phyloP scores from a whole-genome alignment of 306 rosid species.

The Corylus americana region DNA sequence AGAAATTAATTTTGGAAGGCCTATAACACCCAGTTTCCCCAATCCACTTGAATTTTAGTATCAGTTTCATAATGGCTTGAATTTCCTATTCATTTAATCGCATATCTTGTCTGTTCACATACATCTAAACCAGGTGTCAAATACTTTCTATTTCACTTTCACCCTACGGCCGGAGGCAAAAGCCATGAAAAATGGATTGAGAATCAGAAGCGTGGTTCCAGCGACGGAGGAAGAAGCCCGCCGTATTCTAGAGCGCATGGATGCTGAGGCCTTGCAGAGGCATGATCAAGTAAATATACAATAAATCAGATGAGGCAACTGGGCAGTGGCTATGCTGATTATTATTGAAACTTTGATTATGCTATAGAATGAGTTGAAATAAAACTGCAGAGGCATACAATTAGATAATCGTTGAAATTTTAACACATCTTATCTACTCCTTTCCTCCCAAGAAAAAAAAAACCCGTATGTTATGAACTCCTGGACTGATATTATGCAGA shows the following conservation, averaged over 20 bases:
- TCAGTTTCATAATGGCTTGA: not conserved
- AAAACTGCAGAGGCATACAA: too few species aligned
- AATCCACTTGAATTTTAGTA: not conserved
- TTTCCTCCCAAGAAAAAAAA: not conserved
- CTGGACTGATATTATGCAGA: not conserved
- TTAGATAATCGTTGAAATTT: too few species aligned
- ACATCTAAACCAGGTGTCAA: constrained; percentile 57
- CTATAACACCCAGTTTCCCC: not conserved
- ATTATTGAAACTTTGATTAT: not conserved
- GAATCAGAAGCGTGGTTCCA: constrained; percentile 74
- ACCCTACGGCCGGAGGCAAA: constrained; percentile 81
- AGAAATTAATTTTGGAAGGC: not conserved
- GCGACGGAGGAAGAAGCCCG: constrained; percentile 97
- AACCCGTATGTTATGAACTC: not conserved
- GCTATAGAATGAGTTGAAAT: not conserved
- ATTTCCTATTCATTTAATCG: not conserved
- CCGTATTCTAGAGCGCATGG: constrained; percentile 75
- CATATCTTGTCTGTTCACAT: not conserved
- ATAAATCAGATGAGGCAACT: constrained; percentile 25
- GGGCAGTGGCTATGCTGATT: not conserved
- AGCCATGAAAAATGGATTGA: constrained; percentile 54
- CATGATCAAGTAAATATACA: not conserved
- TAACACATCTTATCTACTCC: not conserved
- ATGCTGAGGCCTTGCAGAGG: constrained; percentile 58
- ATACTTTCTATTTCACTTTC: constrained; percentile 84